Conservation (phyloP, 805 yeast genomes). For the Komagataella pseudopastoris region DNA sequence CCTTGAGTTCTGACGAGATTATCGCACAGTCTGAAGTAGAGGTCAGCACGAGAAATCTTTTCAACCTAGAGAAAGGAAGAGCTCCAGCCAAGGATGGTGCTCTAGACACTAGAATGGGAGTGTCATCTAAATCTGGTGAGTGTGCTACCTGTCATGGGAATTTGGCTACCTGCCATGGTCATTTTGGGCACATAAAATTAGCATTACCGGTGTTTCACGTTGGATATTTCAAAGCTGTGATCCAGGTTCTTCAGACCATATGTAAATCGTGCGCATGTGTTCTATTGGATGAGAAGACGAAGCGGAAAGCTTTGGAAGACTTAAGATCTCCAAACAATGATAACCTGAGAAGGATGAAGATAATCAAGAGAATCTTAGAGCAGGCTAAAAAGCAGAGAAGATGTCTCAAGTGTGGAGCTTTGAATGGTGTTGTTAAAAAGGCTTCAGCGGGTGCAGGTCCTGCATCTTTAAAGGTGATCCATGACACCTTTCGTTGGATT, state of each 20-base stretch:
- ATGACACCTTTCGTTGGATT: conserved; percentile 90
- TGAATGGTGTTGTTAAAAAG: conserved; percentile 95
- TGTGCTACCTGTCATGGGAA: conserved; percentile 89
- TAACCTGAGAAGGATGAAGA: conserved; percentile 83
- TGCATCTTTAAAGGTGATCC: conserved; percentile 89
- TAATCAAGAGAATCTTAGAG: conserved; percentile 68
- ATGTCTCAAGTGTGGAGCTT: conserved; percentile 73
- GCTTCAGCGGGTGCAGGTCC: conserved; percentile 87
- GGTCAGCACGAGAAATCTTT: conserved; percentile 79
- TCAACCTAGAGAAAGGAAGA: conserved; percentile 82
- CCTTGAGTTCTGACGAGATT: conserved; percentile 83
- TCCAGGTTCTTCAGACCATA: conserved; percentile 76
- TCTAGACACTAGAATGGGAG: conserved; percentile 87
- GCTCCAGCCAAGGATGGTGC: conserved; percentile 80
- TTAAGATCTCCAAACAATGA: conserved; percentile 81
- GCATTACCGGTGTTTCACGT: conserved; percentile 96
- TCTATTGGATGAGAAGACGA: conserved; percentile 58
- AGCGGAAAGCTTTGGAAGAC: conserved; percentile 59
- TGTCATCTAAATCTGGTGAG: conserved; percentile 71
- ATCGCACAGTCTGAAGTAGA: conserved; percentile 92
- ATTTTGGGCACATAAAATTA: conserved; percentile 87
- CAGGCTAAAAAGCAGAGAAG: conserved; percentile 94
- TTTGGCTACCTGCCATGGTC: conserved; percentile 94
- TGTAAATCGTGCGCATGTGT: conserved; percentile 83
- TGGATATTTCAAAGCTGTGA: conserved; percentile 88